These are phyloP conservation scores for Aspergillus asperescens DNA, from an alignment of 495 filamentous ascomycete genomes.

Conservation along the genomic window DNA sequence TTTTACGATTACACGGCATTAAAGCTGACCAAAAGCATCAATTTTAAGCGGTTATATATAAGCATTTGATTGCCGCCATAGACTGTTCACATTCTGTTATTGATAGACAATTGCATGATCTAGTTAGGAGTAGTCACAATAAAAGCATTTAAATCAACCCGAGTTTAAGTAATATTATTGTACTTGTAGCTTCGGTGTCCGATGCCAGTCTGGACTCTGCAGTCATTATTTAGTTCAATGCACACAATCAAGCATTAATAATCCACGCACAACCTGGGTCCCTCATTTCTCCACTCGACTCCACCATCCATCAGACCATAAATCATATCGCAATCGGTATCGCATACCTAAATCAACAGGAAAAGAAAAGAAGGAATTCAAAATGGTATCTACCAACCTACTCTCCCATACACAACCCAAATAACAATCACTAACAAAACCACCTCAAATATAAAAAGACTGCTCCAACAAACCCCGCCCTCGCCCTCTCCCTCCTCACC, in stretches of 20 bases:
- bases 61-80: background rate
- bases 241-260: constrained; percentile 4
- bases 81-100: background rate
- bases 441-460: background rate
- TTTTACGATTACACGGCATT: background rate
- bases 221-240: too few species aligned
- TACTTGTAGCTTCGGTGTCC: background rate
- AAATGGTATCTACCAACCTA: background rate
- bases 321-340: background rate
- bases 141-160: too few species aligned
- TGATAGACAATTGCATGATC: background rate
- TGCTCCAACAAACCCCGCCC: constrained; percentile 47
- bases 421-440: constrained; percentile 7
- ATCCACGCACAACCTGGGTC: background rate
- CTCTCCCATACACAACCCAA: background rate
- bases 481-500: constrained; percentile 73
- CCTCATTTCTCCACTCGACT: background rate
- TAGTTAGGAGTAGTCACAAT: background rate
- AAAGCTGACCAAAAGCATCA: background rate
- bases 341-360: background rate
- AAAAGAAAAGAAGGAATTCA: background rate
- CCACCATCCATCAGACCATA: constrained; percentile 6
- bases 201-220: too few species aligned
- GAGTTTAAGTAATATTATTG: too few species aligned
- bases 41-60: background rate